phyloP scores from a whole-genome alignment of 2,329 filamentous ascomycete species.

The Chaetothyriales sp. region DNA sequence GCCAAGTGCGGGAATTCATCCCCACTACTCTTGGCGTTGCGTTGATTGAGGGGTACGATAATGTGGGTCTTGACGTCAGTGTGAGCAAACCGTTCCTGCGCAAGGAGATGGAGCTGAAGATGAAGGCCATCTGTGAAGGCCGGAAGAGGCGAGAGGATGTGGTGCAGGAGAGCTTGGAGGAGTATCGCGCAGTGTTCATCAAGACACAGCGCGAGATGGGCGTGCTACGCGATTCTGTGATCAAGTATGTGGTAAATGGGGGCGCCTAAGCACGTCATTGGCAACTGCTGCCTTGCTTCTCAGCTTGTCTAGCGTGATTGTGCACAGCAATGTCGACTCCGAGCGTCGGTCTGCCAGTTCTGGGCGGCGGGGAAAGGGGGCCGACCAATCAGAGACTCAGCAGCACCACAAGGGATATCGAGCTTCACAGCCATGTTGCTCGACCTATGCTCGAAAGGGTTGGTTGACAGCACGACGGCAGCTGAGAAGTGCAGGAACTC shows the following conservation, averaged over 20 bases:
- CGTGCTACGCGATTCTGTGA: conserved; percentile 44
- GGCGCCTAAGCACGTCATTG: conserved; percentile 2
- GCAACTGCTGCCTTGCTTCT: background rate
- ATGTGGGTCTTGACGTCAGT: conserved; percentile 83
- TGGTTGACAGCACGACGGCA: background rate
- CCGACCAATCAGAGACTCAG: background rate
- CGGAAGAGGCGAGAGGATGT: conserved; percentile 60
- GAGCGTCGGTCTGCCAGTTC: too few relatives aligned
- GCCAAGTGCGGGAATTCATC: conserved; percentile 67
- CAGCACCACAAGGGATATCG: background rate
- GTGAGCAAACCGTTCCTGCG: conserved; percentile 89
- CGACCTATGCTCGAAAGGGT: background rate
- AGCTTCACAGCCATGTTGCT: background rate
- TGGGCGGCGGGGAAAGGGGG: too few relatives aligned
- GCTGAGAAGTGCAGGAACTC: background rate
- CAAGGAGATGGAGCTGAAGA: conserved; percentile 94
- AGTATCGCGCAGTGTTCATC: conserved; percentile 76
- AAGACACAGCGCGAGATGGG: conserved; percentile 66
- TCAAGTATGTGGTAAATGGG: conserved; percentile 40
- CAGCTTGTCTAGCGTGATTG: background rate
- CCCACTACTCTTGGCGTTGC: conserved; percentile 85
- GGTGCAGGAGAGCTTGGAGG: conserved; percentile 66
- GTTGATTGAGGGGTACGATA: conserved; percentile 85
- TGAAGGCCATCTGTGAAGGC: conserved; percentile 93
- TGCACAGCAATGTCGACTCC: too few relatives aligned